Evolutionary conservation across 1,139 yeast genomes (phyloP), one percentile per base, ranked within the genome.

Genomic region (Fermentozyma sake): DNA sequence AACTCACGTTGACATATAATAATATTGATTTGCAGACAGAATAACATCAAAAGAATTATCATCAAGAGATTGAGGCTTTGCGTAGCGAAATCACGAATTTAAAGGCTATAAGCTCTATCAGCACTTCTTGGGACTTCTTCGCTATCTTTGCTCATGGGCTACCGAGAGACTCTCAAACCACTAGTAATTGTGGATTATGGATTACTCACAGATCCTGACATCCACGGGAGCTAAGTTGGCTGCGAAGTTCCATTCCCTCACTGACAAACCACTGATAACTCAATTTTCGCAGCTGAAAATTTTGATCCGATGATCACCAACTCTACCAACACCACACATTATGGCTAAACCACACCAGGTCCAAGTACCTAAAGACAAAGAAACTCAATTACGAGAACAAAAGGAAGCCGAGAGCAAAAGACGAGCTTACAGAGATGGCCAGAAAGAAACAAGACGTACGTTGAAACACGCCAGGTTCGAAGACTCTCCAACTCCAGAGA

Each of bases 391-490:
- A 32, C 45, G 45, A 18, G 60, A 58, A 25, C 60, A 39, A 22
- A 33, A 33, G 22, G 66, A 58, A 17, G 50, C 59, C 6, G 68
- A 59, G 35, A 53, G 61, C 20, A 65, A 54, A 39, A 52, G 72
- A 38, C 60, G 45, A 32, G 51, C 58, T 7, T 67, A 66, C 46
- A 48, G 72, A 37, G 65, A 61, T 20, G 46, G 46, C 32, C 57
- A 63, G 37, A 60, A 60, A 27, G 54, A 54, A 24, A 45, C 58
- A 10, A 51, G 71, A 34, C 53, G 58, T 34, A 52, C 48, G 26
- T 37, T 50, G 33, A 64, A 65, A 39, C 56, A 55, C 22, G 60
- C 61, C 14, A 42, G 52, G 15, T 52, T 61, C 34, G 52, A 45
- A 17, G 38, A 41, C 7, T 41, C 49, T 4, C 32, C 38, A 2